These are phyloP conservation scores for Podospora fimiseda DNA, from an alignment of 495 filamentous ascomycete genomes.

Conservation along the genomic window DNA sequence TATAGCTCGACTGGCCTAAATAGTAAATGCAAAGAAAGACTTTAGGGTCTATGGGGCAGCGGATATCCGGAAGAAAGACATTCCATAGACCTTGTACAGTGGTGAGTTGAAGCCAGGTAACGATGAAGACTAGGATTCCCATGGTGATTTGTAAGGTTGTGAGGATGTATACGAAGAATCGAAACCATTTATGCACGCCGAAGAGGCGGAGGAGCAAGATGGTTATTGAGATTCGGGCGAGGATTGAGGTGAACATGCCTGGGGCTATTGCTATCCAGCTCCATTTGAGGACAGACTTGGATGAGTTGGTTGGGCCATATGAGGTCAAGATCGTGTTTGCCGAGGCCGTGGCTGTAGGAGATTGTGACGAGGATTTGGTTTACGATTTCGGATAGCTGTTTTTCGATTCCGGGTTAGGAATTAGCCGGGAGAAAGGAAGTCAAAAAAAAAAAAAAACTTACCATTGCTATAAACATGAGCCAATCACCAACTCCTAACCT, in stretches of 20 bases:
- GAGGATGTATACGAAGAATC: conserved; percentile 12
- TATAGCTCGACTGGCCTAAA: conserved; percentile 1
- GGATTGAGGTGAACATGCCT: not conserved
- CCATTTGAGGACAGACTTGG: conserved; percentile 3
- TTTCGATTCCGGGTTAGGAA: not conserved
- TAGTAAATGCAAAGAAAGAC: not conserved
- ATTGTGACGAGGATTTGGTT: conserved; percentile 4
- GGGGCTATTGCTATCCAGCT: not conserved
- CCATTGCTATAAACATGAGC: conserved; percentile 10
- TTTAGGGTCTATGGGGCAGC: not conserved
- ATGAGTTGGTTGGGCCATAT: conserved; percentile 6
- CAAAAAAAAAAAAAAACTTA: not conserved
- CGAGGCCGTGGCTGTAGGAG: conserved; percentile 1
- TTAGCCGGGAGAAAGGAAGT: not conserved
- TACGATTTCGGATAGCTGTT: conserved; percentile 5
- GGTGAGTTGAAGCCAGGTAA: not conserved
- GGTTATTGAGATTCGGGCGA: conserved; percentile 13
- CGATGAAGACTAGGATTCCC: not conserved
- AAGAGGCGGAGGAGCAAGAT: conserved; percentile 16
- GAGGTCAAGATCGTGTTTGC: conserved; percentile 1
- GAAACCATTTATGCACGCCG: conserved; percentile 10
- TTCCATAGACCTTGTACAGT: conserved; percentile 6
- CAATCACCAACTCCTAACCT: conserved; percentile 3
- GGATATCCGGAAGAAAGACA: not conserved
- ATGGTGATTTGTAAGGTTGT: not conserved